phyloP scores from a whole-genome alignment of 805 yeast genomes.

The Saccharomyces mikatae region DNA sequence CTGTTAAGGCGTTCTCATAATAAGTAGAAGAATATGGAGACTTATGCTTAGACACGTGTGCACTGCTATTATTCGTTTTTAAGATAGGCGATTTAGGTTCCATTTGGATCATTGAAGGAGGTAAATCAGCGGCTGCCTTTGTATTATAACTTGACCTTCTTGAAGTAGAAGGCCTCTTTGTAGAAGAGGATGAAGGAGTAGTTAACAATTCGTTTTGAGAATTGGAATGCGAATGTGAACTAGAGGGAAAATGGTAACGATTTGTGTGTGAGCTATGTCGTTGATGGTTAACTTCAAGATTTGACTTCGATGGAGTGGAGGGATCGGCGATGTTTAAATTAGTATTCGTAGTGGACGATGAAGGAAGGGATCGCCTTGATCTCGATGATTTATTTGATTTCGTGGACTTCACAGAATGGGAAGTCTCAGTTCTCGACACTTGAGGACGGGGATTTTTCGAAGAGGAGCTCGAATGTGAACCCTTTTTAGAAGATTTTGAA shows the following conservation, averaged over 20 bases:
- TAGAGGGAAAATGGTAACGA: constrained; percentile 2
- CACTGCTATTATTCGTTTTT: constrained; percentile 32
- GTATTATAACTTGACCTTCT: constrained; percentile 28
- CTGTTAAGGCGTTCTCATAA: constrained; percentile 27
- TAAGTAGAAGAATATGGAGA: constrained; percentile 17
- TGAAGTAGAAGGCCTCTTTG: constrained; percentile 11
- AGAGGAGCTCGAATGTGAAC: constrained; percentile 7
- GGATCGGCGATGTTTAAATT: not conserved
- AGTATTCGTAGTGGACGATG: constrained; percentile 15
- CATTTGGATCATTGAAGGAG: constrained; percentile 61
- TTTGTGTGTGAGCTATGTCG: not conserved
- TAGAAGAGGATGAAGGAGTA: constrained; percentile 1
- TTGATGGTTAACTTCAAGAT: constrained; percentile 1
- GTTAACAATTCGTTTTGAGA: constrained; percentile 3
- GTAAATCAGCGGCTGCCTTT: constrained; percentile 33
- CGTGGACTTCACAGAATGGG: constrained; percentile 40
- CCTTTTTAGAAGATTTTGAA: constrained; percentile 33
- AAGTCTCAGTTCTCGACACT: constrained; percentile 49
- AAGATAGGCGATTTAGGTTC: constrained; percentile 71
- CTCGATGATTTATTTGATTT: constrained; percentile 38
- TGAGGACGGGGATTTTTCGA: constrained; percentile 27
- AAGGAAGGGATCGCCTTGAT: constrained; percentile 28
- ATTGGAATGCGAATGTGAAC: constrained; percentile 6
- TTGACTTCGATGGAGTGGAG: not conserved
- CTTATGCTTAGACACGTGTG: constrained; percentile 4